A percentile compares a stretch with the other conserved stretches of the same genome.
phyloP scores from a whole-genome alignment of 129 eudicot species.

The Escallonia herrerae region DNA sequence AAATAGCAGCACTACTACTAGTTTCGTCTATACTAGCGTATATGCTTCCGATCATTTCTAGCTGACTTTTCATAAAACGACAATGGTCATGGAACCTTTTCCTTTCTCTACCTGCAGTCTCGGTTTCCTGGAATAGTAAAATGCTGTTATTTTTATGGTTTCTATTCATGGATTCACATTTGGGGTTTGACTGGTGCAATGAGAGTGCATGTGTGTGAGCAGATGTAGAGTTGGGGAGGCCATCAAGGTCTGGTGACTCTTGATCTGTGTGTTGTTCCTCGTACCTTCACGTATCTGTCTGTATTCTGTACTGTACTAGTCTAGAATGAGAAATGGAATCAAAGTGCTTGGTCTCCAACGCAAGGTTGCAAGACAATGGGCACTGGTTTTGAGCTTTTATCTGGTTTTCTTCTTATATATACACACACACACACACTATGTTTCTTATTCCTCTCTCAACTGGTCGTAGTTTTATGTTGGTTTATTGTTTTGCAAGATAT shows the following conservation, averaged over 20 bases:
- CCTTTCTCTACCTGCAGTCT: background rate
- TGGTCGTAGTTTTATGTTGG: background rate
- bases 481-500: background rate
- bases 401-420: constrained; percentile 5
- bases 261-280: background rate
- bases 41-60: too few species aligned
- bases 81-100: too few species aligned
- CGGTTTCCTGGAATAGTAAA: constrained; percentile 1
- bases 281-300: constrained; percentile 7
- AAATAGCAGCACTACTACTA: constrained; percentile 11
- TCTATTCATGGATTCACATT: background rate
- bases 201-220: background rate
- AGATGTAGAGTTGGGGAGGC: background rate
- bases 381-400: constrained; percentile 1
- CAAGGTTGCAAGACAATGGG: background rate
- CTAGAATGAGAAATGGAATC: too few species aligned
- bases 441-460: background rate
- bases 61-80: too few species aligned
- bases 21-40: too few species aligned
- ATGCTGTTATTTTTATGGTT: background rate
- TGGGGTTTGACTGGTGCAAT: constrained; percentile 10
- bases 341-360: background rate
- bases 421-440: background rate
- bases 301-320: background rate
- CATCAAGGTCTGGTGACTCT: background rate